Evolutionary conservation across 495 filamentous ascomycete genomes (phyloP), one percentile per base, ranked within the genome.

Genomic region (Gamarada debralockiae): DNA sequence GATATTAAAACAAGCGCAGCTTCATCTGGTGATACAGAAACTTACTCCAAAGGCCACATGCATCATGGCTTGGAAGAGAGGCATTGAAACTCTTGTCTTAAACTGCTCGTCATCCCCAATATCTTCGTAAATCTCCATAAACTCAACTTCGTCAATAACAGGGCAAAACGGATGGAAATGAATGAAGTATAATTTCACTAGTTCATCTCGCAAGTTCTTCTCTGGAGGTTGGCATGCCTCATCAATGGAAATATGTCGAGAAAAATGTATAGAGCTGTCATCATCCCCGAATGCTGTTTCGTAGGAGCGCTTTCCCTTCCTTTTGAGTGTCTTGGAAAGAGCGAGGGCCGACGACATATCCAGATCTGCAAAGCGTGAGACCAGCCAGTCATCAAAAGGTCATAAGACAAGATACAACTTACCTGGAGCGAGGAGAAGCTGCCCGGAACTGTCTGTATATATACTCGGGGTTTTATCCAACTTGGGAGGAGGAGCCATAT

Each of bases 141-240:
- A 46, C n/a, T 46, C 42, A 5, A 46, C 25, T 29, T 46, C 42
- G 18, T 46, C 15, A 15, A 46, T 5, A 20, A 46, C 42, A 13
- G 42, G 42, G 18, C 42, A 46, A 17, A 46, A 22, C 4, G 42
- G 42, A 29, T 46, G 42, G 42, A 46, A 9, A 24, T 46, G 42
- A 8, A 9, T 46, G 15, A 46, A 46, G 18, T 46, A 46, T 46
- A 46, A 46, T 5, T 15, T 5, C 5, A 46, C 42, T 3, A 46
- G 42, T 46, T 46, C 18, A 15, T 46, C 42, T 5, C 42, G 42
- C 42, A 46, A 22, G 7, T 10, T 15, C 20, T 43, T 43, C 14
- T 43, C 39, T 8, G 39, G 39, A 43, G 20, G 14, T 15, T 22
- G 39, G 20, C 39, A 43, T 15, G 39, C 39, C 14, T 43, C 39